These are phyloP conservation scores for Thuidium tamariscinum DNA, from an alignment of 225 moss, liverwort and hornwort genomes.

Conservation along the genomic window DNA sequence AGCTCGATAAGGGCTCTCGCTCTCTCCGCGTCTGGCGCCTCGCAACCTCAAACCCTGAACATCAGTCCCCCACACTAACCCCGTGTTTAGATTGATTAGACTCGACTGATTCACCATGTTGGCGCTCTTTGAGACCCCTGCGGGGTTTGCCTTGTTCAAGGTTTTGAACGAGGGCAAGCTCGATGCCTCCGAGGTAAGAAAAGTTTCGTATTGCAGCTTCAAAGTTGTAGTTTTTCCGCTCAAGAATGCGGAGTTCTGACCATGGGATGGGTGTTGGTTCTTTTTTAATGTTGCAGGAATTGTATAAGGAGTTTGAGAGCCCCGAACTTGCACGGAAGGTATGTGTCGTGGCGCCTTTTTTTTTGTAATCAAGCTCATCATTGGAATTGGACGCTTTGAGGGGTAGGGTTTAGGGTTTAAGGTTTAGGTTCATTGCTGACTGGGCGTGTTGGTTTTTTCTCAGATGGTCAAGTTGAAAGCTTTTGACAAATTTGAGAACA, in stretches of 20 bases:
- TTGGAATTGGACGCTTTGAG: background rate
- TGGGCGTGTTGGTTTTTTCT: background rate
- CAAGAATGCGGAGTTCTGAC: background rate
- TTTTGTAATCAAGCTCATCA: background rate
- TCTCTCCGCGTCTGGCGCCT: background rate
- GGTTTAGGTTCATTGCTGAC: background rate
- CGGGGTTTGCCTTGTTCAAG: constrained; percentile 79
- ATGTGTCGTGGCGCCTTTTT: background rate
- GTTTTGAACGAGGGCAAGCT: constrained; percentile 80
- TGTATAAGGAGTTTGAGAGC: constrained; percentile 79
- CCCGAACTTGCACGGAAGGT: constrained; percentile 65
- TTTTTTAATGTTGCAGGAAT: constrained; percentile 12
- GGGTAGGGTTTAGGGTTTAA: background rate
- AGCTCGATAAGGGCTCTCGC: background rate
- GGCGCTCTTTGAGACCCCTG: constrained; percentile 79
- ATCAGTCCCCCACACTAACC: too few relatives aligned
- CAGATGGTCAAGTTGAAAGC: constrained; percentile 78
- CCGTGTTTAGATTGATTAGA: background rate
- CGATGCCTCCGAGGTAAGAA: constrained; percentile 40
- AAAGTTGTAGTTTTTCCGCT: background rate
- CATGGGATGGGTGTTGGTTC: background rate
- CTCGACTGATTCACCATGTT: constrained; percentile 36
- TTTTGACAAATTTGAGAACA: constrained; percentile 78
- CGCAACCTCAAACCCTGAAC: background rate
- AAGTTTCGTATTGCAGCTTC: background rate